Evolutionary conservation across 306 rosid genomes (phyloP).

Genomic region (Senna siamea): DNA sequence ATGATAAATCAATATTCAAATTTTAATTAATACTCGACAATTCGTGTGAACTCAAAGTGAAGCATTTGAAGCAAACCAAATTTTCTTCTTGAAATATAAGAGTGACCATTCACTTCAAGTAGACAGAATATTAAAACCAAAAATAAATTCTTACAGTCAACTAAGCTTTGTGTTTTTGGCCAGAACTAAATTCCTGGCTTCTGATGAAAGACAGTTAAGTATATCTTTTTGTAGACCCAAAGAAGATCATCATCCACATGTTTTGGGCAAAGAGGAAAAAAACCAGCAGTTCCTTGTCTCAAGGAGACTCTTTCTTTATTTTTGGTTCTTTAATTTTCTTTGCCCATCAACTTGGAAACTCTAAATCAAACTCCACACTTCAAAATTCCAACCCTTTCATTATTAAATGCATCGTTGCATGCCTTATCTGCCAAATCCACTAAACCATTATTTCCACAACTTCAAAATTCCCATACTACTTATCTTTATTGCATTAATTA

Average conservation of each 20-base stretch:
- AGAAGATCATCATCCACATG: slow-evolving; percentile 53
- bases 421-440: slow-evolving; percentile 26
- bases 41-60: slow-evolving; percentile 20
- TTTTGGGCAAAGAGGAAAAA: slow-evolving; percentile 30
- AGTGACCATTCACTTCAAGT: neutral
- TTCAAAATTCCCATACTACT: neutral
- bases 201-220: slow-evolving; percentile 41
- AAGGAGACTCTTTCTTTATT: slow-evolving; percentile 35
- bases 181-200: neutral
- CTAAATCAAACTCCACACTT: neutral
- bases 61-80: neutral
- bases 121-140: slow-evolving; percentile 8
- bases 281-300: slow-evolving; percentile 54
- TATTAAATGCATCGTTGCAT: neutral
- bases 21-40: too few species aligned
- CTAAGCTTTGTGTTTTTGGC: slow-evolving; percentile 2
- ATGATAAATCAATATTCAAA: too few species aligned
- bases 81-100: neutral
- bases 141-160: slow-evolving; percentile 31
- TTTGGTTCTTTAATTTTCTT: slow-evolving; percentile 23
- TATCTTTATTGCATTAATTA: too few species aligned
- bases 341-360: slow-evolving; percentile 44
- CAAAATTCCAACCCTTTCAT: slow-evolving; percentile 23
- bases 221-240: slow-evolving; percentile 44
- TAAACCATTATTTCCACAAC: neutral